Conservation (phyloP, 139 green algal species). For the Eudorina sp. region DNA sequence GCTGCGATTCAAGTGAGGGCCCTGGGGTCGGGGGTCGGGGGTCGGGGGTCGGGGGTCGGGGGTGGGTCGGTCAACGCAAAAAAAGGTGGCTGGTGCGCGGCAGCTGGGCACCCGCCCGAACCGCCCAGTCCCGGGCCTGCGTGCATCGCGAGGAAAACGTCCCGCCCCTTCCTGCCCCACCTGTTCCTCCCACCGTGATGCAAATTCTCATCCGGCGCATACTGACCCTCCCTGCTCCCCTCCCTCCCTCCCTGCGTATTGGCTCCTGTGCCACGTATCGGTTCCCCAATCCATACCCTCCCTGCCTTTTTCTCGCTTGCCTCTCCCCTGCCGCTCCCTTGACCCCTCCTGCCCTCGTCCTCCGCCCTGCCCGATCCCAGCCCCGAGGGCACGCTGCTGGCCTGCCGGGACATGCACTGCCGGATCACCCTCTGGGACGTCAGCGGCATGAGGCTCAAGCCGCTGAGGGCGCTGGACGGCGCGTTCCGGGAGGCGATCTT, state of each 20-base stretch:
- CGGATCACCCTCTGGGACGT: constrained; percentile 30
- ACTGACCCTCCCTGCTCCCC: not conserved
- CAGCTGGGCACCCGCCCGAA: too few species aligned
- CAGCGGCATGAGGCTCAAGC: not conserved
- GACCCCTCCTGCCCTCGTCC: not conserved
- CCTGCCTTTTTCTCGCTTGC: not conserved
- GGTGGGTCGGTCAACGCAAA: too few species aligned
- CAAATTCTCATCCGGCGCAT: too few species aligned
- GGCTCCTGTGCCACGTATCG: too few species aligned
- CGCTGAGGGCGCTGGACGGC: constrained; percentile 30
- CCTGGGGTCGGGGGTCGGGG: too few species aligned
- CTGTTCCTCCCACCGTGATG: not conserved
- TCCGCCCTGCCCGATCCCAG: not conserved
- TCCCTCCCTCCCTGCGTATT: not conserved
- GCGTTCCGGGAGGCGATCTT: constrained; percentile 25
- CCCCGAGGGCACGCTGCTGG: constrained; percentile 43
- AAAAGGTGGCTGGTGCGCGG: too few species aligned
- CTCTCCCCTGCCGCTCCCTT: not conserved
- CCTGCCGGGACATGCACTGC: not conserved
- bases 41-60: not conserved
- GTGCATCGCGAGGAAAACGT: too few species aligned
- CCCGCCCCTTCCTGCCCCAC: not conserved
- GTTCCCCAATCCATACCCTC: too few species aligned
- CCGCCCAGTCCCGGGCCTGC: too few species aligned
- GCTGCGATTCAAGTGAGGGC: constrained; percentile 24